phyloP scores from a whole-genome alignment of 2,329 filamentous ascomycete genomes.

The Colletotrichum cordylinicola region DNA sequence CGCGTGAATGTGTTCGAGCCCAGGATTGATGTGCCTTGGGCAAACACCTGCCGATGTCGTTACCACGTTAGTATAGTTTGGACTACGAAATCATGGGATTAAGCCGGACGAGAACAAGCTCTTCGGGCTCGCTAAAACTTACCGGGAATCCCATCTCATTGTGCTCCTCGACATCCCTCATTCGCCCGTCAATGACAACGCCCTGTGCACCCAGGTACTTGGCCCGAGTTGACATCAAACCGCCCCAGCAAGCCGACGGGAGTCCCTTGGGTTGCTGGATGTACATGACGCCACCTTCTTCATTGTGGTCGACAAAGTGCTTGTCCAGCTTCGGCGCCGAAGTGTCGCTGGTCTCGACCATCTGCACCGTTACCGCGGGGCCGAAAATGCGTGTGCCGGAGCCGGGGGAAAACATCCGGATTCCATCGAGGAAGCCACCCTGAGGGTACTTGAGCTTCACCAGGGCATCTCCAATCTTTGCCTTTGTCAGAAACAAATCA shows the following conservation, averaged over 20 bases:
- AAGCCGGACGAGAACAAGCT: background rate
- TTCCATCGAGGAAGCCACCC: constrained; percentile 30
- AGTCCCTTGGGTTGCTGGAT: constrained; percentile 32
- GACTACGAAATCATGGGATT: background rate
- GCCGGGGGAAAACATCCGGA: constrained; percentile 28
- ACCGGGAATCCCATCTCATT: constrained; percentile 25
- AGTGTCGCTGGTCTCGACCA: constrained; percentile 30
- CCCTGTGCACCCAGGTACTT: constrained; percentile 30
- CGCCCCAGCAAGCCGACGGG: constrained; percentile 33
- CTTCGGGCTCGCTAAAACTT: background rate
- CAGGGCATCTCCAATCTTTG: constrained; percentile 29
- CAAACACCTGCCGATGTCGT: constrained; percentile 30
- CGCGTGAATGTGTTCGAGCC: constrained; percentile 35
- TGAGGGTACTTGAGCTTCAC: constrained; percentile 33
- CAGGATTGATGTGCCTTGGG: constrained; percentile 29
- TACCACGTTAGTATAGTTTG: background rate
- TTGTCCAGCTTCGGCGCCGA: constrained; percentile 28
- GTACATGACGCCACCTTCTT: constrained; percentile 30
- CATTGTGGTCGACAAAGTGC: constrained; percentile 35
- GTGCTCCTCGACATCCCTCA: constrained; percentile 34
- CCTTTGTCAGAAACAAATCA: background rate
- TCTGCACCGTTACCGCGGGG: constrained; percentile 33
- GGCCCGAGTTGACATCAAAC: constrained; percentile 34
- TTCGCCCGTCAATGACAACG: constrained; percentile 31
- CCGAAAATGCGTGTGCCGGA: constrained; percentile 31